Evolutionary conservation across 1,284 basidiomycete species (phyloP).

Genomic region (Trichosporon sp.): DNA sequence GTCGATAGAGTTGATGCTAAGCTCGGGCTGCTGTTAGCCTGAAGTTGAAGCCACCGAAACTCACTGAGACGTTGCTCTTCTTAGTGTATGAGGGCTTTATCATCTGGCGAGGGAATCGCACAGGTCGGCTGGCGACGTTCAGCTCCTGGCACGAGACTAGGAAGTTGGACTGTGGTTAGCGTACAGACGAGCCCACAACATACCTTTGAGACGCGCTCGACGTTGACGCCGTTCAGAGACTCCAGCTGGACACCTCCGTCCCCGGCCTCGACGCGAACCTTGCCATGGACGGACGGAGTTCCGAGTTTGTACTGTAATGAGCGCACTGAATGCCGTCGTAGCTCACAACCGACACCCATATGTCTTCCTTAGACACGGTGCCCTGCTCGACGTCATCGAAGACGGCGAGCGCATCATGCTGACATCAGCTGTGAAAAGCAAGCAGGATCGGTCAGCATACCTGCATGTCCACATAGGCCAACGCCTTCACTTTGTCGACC

Average conservation of each 20-base stretch:
- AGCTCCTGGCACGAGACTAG: constrained; percentile 42
- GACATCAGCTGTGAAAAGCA: constrained; percentile 21
- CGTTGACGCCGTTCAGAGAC: constrained; percentile 41
- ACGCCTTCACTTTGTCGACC: constrained; percentile 28
- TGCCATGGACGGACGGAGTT: constrained; percentile 49
- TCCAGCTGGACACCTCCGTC: constrained; percentile 42
- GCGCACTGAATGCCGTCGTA: neutral
- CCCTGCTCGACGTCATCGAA: constrained; percentile 56
- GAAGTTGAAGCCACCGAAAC: constrained; percentile 8
- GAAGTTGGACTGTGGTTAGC: constrained; percentile 44
- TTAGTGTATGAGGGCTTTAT: constrained; percentile 47
- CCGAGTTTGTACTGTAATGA: constrained; percentile 47
- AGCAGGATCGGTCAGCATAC: constrained; percentile 32
- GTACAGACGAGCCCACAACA: neutral
- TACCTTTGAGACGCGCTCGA: constrained; percentile 46
- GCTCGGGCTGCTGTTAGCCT: constrained; percentile 32
- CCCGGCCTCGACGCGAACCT: constrained; percentile 38
- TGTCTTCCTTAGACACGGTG: constrained; percentile 46
- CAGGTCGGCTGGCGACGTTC: constrained; percentile 30
- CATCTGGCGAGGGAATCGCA: constrained; percentile 52
- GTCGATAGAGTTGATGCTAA: constrained; percentile 52
- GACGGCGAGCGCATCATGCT: constrained; percentile 55
- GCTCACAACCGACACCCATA: constrained; percentile 56
- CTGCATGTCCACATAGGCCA: constrained; percentile 55
- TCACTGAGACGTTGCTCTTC: constrained; percentile 37